A percentile compares a stretch with the other conserved stretches of the same genome.
Evolutionary conservation across 257 asterid genomes (phyloP).

Genomic region (Oldenlandia corymbosa): DNA sequence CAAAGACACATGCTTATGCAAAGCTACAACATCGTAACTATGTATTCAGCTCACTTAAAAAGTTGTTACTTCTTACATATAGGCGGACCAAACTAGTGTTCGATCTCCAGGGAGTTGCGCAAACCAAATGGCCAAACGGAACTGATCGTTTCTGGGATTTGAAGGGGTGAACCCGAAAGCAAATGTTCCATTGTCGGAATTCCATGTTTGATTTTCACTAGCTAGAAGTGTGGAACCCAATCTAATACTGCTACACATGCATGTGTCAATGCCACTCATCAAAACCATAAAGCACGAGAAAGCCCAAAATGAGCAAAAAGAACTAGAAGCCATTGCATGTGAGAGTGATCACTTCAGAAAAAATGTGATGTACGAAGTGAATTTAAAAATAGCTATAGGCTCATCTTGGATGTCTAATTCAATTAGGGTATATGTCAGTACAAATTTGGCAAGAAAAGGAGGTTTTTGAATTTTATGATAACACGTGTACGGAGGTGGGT

Average conservation of each 20-base stretch:
- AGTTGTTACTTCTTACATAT: slow-evolving; percentile 59
- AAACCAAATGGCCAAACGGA: slow-evolving; percentile 72
- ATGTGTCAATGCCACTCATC: slow-evolving; percentile 17
- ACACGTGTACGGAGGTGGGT: slow-evolving; percentile 70
- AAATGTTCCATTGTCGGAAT: slow-evolving; percentile 68
- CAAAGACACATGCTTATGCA: too few relatives aligned
- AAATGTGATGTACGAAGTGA: too few relatives aligned
- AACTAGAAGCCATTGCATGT: slow-evolving; percentile 18
- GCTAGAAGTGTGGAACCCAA: slow-evolving; percentile 63
- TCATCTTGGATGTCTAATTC: too few relatives aligned
- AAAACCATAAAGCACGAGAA: slow-evolving; percentile 19
- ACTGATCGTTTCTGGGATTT: slow-evolving; percentile 27
- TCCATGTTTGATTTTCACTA: slow-evolving; percentile 55
- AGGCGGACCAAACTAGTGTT: slow-evolving; percentile 71
- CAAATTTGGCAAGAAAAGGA: neutral
- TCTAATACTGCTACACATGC: slow-evolving; percentile 32
- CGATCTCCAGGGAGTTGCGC: slow-evolving; percentile 68
- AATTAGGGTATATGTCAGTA: too few relatives aligned
- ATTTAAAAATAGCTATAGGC: too few relatives aligned
- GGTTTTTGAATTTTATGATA: slow-evolving; percentile 14
- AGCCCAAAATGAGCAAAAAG: slow-evolving; percentile 16
- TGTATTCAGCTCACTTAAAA: slow-evolving; percentile 6
- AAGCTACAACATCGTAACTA: too few relatives aligned
- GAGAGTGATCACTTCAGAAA: neutral
- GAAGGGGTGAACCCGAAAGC: slow-evolving; percentile 64